Evolutionary conservation across 2,329 filamentous ascomycete species (phyloP).

Genomic region (Drechslerella coelobrocha): DNA sequence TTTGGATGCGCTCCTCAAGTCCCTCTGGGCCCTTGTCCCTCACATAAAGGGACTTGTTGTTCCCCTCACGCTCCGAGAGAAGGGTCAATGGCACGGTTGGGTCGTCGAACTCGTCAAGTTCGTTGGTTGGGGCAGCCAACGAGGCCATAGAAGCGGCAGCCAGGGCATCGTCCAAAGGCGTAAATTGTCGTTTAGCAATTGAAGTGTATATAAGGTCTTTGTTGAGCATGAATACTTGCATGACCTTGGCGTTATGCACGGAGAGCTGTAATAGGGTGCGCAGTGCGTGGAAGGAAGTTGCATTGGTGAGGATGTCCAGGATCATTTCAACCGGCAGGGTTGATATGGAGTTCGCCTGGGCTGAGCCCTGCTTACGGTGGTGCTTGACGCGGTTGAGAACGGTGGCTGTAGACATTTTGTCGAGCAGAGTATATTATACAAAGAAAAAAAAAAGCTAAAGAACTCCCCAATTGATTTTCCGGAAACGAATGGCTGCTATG

Average conservation of each 20-base stretch:
- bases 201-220: conserved; percentile 43
- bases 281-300: conserved; percentile 34
- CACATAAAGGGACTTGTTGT: conserved; percentile 45
- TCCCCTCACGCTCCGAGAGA: conserved; percentile 43
- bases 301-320: conserved; percentile 40
- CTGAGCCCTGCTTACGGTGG: conserved; percentile 36
- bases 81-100: conserved; percentile 43
- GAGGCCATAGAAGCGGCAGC: conserved; percentile 47
- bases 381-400: conserved; percentile 31
- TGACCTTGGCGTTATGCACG: conserved; percentile 27
- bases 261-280: conserved; percentile 35
- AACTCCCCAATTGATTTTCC: neutral
- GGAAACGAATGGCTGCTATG: neutral
- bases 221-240: conserved; percentile 48
- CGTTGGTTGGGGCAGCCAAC: conserved; percentile 23
- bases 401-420: conserved; percentile 36
- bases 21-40: conserved; percentile 39
- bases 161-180: conserved; percentile 40
- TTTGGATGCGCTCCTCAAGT: conserved; percentile 43
- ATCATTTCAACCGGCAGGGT: conserved; percentile 40
- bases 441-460: too few species aligned
- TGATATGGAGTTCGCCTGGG: conserved; percentile 42
- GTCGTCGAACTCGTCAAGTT: conserved; percentile 45
- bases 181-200: conserved; percentile 45
- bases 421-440: conserved; percentile 6